Percentiles rank a stretch among this genome's conserved stretches.
Evolutionary conservation across 805 yeast species (phyloP).

Genomic region (Spathaspora boniae): DNA sequence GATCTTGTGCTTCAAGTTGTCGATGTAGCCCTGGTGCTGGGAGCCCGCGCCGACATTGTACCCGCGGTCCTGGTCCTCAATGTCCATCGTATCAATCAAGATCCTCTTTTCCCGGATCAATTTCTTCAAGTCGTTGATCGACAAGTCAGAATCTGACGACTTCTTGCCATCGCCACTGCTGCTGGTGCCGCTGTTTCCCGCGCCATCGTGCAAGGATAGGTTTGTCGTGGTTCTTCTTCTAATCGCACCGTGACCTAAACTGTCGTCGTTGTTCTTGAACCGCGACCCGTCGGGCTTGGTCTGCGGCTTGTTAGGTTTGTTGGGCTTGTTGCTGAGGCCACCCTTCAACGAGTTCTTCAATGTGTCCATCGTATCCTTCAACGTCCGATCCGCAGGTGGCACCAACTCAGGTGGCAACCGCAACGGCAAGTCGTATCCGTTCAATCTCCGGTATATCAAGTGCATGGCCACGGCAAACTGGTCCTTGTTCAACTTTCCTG

Average conservation of each 20-base stretch:
- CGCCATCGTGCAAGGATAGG: conserved; percentile 9
- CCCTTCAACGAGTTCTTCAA: conserved; percentile 63
- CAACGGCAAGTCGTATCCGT: conserved; percentile 82
- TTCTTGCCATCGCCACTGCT: conserved; percentile 17
- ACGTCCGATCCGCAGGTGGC: conserved; percentile 77
- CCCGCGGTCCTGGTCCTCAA: conserved; percentile 51
- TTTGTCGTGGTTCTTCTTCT: conserved; percentile 37
- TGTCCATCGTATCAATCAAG: conserved; percentile 66
- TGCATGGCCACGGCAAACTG: conserved; percentile 98
- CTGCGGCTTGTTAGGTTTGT: conserved; percentile 11
- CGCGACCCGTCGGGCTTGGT: conserved; percentile 26
- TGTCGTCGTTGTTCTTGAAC: conserved; percentile 71
- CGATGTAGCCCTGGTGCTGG: conserved; percentile 54
- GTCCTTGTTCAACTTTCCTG: conserved; percentile 81
- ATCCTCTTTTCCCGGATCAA: conserved; percentile 69
- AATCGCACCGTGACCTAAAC: conserved; percentile 64
- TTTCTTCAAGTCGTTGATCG: conserved; percentile 57
- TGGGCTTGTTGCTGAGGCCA: conserved; percentile 25
- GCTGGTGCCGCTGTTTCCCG: conserved; percentile 12
- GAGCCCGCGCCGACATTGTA: conserved; percentile 31
- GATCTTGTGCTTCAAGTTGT: conserved; percentile 60
- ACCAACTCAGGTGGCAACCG: conserved; percentile 83
- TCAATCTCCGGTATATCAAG: conserved; percentile 82
- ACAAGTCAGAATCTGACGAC: conserved; percentile 30
- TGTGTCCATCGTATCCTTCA: conserved; percentile 66